Evolutionary conservation across 805 yeast genomes (phyloP).

Genomic region (Candida berthetii): DNA sequence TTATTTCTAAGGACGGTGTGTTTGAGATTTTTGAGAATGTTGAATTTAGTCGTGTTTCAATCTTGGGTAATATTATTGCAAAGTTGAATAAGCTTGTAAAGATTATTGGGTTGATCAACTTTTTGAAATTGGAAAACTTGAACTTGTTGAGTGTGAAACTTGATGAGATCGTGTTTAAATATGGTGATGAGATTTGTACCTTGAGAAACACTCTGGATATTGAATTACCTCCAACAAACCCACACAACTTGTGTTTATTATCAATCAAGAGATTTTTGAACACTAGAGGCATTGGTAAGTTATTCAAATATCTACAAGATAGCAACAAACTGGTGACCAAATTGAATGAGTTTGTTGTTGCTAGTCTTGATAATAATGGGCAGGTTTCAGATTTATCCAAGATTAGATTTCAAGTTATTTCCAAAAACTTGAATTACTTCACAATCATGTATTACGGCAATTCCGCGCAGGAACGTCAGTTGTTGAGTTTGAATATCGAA

Average conservation of each 20-base stretch:
- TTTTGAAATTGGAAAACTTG: constrained; percentile 14
- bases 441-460: not conserved
- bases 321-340: constrained; percentile 13
- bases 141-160: constrained; percentile 16
- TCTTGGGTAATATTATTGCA: constrained; percentile 9
- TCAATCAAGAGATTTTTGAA: constrained; percentile 16
- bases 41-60: constrained; percentile 9
- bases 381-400: not conserved
- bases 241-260: constrained; percentile 16
- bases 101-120: constrained; percentile 17
- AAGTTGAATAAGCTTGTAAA: constrained; percentile 17
- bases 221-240: constrained; percentile 16
- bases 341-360: constrained; percentile 7
- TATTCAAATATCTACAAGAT: constrained; percentile 15
- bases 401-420: constrained; percentile 1
- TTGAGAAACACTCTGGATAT: constrained; percentile 14
- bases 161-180: constrained; percentile 19
- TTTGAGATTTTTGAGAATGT: constrained; percentile 14
- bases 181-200: constrained; percentile 17
- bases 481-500: not conserved
- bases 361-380: not conserved
- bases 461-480: not conserved
- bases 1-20: constrained; percentile 11
- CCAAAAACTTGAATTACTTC: constrained; percentile 2
- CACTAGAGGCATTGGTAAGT: constrained; percentile 12